Evolutionary conservation across 768 basidiomycete species (phyloP).

Genomic region (Rickenella mellea): DNA sequence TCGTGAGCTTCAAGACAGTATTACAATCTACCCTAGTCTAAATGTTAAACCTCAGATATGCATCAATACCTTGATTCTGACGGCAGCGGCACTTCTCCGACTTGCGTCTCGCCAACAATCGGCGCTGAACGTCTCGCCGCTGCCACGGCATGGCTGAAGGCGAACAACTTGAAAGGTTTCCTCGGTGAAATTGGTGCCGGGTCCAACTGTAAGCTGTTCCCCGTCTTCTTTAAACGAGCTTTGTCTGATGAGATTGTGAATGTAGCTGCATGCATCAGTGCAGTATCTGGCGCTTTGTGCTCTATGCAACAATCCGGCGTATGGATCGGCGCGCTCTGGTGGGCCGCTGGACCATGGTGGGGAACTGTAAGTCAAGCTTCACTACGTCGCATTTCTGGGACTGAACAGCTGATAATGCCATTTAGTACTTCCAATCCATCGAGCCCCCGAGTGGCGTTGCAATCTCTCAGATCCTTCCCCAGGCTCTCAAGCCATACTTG

Average conservation of each 20-base stretch:
- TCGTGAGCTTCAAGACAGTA: constrained; percentile 21
- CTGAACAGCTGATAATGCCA: constrained; percentile 4
- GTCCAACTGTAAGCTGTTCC: constrained; percentile 17
- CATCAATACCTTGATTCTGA: constrained; percentile 66
- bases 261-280: constrained; percentile 30
- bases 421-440: constrained; percentile 49
- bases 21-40: neutral
- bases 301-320: constrained; percentile 47
- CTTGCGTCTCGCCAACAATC: constrained; percentile 51
- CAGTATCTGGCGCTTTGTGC: constrained; percentile 47
- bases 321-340: constrained; percentile 50
- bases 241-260: constrained; percentile 7
- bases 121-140: constrained; percentile 45
- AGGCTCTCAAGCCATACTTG: constrained; percentile 46
- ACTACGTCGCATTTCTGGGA: constrained; percentile 1
- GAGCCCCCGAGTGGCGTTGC: constrained; percentile 51
- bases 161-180: constrained; percentile 52
- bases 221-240: constrained; percentile 9
- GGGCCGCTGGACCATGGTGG: constrained; percentile 62
- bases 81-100: constrained; percentile 42
- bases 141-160: constrained; percentile 51
- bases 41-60: constrained; percentile 35
- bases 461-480: constrained; percentile 44
- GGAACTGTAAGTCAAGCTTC: constrained; percentile 30
- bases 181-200: constrained; percentile 54